Percentiles rank a stretch among this genome's conserved stretches.
These are phyloP conservation scores for Daldinia sp. DNA, from an alignment of 2,329 filamentous ascomycete genomes.

Conservation along the genomic window DNA sequence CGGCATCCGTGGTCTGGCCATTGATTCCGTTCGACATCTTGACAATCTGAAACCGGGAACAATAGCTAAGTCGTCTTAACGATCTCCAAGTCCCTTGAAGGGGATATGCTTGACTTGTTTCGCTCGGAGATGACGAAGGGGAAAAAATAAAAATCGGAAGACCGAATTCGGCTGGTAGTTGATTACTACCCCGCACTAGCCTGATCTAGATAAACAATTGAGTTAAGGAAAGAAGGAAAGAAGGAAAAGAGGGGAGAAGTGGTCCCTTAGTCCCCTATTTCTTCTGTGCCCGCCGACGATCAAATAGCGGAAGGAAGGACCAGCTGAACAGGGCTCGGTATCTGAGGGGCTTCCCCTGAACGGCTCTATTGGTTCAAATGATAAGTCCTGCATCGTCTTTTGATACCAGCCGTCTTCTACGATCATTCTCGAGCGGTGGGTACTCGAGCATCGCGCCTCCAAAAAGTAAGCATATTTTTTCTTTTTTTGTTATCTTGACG, in stretches of 20 bases:
- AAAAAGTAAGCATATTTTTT: background rate
- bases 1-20: conserved; percentile 46
- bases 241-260: background rate
- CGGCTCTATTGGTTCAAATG: background rate
- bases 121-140: conserved; percentile 25
- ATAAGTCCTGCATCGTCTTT: background rate
- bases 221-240: background rate
- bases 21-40: conserved; percentile 54
- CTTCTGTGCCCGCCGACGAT: background rate
- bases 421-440: background rate
- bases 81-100: conserved; percentile 29
- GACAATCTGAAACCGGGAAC: conserved; percentile 12
- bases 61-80: conserved; percentile 5
- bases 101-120: no score
- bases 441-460: no score
- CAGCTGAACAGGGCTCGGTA: background rate
- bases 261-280: background rate
- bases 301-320: background rate
- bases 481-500: no score
- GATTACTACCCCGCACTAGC: conserved; percentile 36
- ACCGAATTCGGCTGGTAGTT: conserved; percentile 34
- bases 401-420: background rate
- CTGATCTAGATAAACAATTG: conserved; percentile 15
- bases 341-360: background rate
- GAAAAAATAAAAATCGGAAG: conserved; percentile 22